Conservation (phyloP, 192 early-diverging fungal genomes). For the Rhizophagus clarus region DNA sequence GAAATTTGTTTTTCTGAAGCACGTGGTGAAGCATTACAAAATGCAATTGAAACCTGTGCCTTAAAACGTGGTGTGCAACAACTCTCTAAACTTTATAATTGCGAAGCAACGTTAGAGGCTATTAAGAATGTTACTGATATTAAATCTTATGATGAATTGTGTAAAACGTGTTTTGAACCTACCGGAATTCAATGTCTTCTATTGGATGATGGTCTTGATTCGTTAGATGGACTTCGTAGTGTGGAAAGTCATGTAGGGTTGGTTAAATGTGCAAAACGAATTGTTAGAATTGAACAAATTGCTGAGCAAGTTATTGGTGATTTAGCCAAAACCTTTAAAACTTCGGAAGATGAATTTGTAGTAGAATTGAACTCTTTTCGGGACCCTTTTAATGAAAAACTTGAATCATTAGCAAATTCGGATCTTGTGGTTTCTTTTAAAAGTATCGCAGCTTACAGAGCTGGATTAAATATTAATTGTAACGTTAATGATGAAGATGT, state of each 20-base stretch:
- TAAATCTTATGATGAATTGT: background rate
- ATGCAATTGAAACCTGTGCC: background rate
- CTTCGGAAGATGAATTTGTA: background rate
- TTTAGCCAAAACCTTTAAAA: background rate
- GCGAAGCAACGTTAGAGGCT: background rate
- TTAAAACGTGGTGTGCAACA: constrained; percentile 9
- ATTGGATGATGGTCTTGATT: constrained; percentile 21
- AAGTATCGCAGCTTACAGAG: constrained; percentile 17
- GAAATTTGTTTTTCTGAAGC: constrained; percentile 18
- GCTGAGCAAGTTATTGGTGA: constrained; percentile 12
- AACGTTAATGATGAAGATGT: background rate
- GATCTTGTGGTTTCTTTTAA: constrained; percentile 24
- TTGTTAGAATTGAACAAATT: constrained; percentile 26
- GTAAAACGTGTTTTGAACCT: constrained; percentile 13
- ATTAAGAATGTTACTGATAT: background rate
- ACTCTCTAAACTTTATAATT: constrained; percentile 15
- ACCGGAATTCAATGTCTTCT: constrained; percentile 19
- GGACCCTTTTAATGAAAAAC: background rate
- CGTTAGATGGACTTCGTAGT: background rate
- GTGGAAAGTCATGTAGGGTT: constrained; percentile 11
- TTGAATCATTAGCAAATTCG: constrained; percentile 9
- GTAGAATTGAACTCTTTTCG: background rate
- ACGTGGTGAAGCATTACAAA: background rate
- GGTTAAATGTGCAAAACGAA: background rate
- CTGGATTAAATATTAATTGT: constrained; percentile 23